Conservation (phyloP, 2,329 filamentous ascomycete genomes). For the Talaromyces marneffei region DNA sequence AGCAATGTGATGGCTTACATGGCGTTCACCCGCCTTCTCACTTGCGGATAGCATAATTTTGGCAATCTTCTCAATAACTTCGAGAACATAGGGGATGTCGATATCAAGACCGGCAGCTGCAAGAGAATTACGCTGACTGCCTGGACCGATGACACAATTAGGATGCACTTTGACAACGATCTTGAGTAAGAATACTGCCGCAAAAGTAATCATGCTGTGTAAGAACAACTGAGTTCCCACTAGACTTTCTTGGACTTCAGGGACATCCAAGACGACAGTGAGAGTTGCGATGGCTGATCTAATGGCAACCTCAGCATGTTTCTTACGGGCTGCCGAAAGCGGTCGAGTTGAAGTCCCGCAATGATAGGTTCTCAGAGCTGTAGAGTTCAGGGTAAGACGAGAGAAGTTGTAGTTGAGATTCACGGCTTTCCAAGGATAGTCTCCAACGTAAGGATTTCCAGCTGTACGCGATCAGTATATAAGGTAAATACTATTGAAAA, state of each 20-base stretch:
- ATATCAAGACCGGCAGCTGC: slow-evolving; percentile 32
- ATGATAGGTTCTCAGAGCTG: slow-evolving; percentile 45
- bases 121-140: slow-evolving; percentile 35
- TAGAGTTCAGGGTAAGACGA: slow-evolving; percentile 46
- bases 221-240: slow-evolving; percentile 43
- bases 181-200: slow-evolving; percentile 42
- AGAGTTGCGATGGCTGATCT: slow-evolving; percentile 40
- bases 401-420: slow-evolving; percentile 49
- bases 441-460: slow-evolving; percentile 43
- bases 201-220: slow-evolving; percentile 45
- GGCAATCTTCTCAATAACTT: slow-evolving; percentile 29
- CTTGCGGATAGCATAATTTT: slow-evolving; percentile 37
- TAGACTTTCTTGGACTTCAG: slow-evolving; percentile 38
- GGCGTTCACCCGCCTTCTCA: slow-evolving; percentile 35
- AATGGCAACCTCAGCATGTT: slow-evolving; percentile 41
- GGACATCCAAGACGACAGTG: slow-evolving; percentile 38
- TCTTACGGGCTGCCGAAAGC: slow-evolving; percentile 42
- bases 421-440: slow-evolving; percentile 48
- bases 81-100: slow-evolving; percentile 32
- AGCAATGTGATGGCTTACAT: slow-evolving; percentile 37
- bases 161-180: slow-evolving; percentile 38
- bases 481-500: background rate
- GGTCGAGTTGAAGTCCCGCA: slow-evolving; percentile 31
- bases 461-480: slow-evolving; percentile 24
- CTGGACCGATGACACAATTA: slow-evolving; percentile 27